A percentile compares a stretch with the other conserved stretches of the same genome.
Evolutionary conservation across 768 basidiomycete genomes (phyloP).

Genomic region (Phylloporus sp.): DNA sequence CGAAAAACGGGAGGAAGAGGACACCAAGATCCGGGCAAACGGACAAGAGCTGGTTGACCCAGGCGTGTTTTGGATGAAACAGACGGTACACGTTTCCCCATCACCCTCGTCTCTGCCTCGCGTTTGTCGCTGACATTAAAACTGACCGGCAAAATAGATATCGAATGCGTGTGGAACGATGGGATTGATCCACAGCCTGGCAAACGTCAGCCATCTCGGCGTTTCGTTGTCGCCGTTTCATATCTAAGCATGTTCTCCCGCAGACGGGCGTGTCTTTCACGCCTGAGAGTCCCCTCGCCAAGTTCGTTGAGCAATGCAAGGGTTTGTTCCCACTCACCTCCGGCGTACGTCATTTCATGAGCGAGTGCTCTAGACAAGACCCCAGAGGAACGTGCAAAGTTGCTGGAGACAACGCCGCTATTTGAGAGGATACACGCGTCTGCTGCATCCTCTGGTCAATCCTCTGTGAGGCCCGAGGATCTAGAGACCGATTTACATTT

Average conservation of each 20-base stretch:
- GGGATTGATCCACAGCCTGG: slow-evolving; percentile 76
- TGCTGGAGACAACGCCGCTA: slow-evolving; percentile 71
- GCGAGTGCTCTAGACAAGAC: slow-evolving; percentile 48
- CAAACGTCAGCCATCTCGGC: slow-evolving; percentile 54
- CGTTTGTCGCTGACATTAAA: background rate
- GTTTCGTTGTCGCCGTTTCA: slow-evolving; percentile 3
- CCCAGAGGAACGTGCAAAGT: slow-evolving; percentile 67
- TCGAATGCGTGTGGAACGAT: slow-evolving; percentile 87
- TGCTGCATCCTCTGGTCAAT: slow-evolving; percentile 68
- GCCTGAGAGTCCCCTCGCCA: slow-evolving; percentile 56
- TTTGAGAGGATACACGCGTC: slow-evolving; percentile 77
- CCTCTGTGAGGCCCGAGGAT: slow-evolving; percentile 50
- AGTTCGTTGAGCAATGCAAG: slow-evolving; percentile 63
- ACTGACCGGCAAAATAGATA: slow-evolving; percentile 38
- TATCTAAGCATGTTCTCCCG: background rate
- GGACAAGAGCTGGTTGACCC: slow-evolving; percentile 52
- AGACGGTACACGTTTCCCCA: slow-evolving; percentile 54
- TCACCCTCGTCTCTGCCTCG: background rate
- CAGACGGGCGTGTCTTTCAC: slow-evolving; percentile 56
- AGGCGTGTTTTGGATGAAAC: slow-evolving; percentile 83
- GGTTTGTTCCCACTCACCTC: slow-evolving; percentile 33
- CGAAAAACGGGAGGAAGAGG: slow-evolving; percentile 54
- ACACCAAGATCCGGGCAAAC: slow-evolving; percentile 46
- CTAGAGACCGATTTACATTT: slow-evolving; percentile 81
- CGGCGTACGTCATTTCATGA: background rate